Evolutionary conservation across 768 basidiomycete genomes (phyloP).

Genomic region (Lactarius indigo): DNA sequence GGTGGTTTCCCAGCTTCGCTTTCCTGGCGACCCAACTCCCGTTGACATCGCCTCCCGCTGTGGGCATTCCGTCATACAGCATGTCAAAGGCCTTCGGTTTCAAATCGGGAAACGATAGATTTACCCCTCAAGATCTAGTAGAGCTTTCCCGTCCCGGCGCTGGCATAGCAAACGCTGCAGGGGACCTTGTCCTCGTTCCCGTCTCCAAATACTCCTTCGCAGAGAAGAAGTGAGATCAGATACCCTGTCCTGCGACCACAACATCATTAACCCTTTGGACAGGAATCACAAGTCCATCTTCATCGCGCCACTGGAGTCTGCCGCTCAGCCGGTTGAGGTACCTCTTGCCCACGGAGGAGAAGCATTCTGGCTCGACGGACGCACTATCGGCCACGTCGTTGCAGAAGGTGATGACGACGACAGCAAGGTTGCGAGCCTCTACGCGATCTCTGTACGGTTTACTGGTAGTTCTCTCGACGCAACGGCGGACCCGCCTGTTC

Average conservation of each 20-base stretch:
- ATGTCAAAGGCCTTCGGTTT: constrained; percentile 48
- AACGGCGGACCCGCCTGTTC: constrained; percentile 38
- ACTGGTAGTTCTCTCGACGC: constrained; percentile 34
- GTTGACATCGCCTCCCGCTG: constrained; percentile 31
- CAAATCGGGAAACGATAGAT: constrained; percentile 54
- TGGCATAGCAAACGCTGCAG: constrained; percentile 63
- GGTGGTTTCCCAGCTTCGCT: constrained; percentile 50
- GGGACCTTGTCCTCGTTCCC: constrained; percentile 65
- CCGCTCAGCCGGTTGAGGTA: constrained; percentile 48
- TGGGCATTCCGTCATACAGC: constrained; percentile 25
- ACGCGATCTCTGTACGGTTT: constrained; percentile 53
- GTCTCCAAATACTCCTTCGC: constrained; percentile 68
- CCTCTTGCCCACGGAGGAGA: constrained; percentile 68
- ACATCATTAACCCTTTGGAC: background rate
- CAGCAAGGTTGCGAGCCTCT: constrained; percentile 49
- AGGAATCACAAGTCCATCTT: constrained; percentile 72
- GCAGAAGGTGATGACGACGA: constrained; percentile 41
- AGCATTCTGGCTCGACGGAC: constrained; percentile 71
- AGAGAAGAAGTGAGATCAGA: constrained; percentile 60
- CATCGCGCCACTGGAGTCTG: constrained; percentile 55
- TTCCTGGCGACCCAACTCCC: constrained; percentile 55
- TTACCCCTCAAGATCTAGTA: constrained; percentile 71
- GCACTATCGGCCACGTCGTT: constrained; percentile 69
- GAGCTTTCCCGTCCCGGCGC: constrained; percentile 61
- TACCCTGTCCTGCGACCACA: background rate